Base-by-base conservation (phyloP, 2,329 filamentous ascomycete species). In the Ophidiomyces ophidiicola region DNA sequence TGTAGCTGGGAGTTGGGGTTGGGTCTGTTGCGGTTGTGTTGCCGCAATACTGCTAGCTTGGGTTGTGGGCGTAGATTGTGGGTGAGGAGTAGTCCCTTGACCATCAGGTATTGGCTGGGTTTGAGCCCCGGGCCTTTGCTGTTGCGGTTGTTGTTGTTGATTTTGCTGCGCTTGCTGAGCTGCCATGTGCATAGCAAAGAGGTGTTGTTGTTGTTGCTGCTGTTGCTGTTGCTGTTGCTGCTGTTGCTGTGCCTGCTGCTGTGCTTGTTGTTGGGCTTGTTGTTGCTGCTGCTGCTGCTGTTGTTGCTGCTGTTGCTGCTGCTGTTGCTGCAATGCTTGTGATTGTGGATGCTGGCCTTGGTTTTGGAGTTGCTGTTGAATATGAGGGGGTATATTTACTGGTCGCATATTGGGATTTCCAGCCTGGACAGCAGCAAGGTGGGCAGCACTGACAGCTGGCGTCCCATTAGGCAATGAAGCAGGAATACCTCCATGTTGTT, bases 281-380 rank as follows among this genome's bases (percentile, higher is more conserved):
- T n/a, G n/a, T n/a, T n/a, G 33, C 42, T 36, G 44, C 41, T 6
- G 47, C 51, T 37, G 51, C 48, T 38, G 59, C 60, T 46, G 59
- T 55, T 12, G 54, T 54, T 25, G 26, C 10, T 48, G 52, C 34
- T 60, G 56, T 39, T 63, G 62, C 32, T 61, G 61, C 43, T 66
- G 62, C 34, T 64, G 58, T 35, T 64, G 58, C 32, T 64, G 66
- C 33, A 69, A 45, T 39, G 54, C 63, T 36, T 60, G 61, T 8
- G 60, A 54, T 36, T 62, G 62, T 31, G 54, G 53, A 42, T 63
- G 59, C 7, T 58, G 45, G n/a, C 43, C 45, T 38, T 48, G 46
- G 12, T 42, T 32, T 32, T 46, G 56, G 46, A 64, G 50, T 45
- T 64, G 58, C 43, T 60, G 60, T 43, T 61, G 61, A 25, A 62